Base-by-base conservation (phyloP, 2,329 filamentous ascomycete species). In the Epichloe scottii region DNA sequence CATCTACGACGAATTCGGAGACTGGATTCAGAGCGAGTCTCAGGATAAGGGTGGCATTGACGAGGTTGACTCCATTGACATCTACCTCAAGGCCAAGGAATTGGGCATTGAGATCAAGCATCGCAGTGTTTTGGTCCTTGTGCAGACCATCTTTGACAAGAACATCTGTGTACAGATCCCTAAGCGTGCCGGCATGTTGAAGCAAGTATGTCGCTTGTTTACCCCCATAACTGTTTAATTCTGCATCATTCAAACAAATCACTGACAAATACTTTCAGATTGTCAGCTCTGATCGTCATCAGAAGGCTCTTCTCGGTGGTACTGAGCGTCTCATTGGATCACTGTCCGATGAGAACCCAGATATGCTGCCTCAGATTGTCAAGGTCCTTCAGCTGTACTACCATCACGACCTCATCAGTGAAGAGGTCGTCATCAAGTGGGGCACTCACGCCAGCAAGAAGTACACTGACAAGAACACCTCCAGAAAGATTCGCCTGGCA, bases 11-110 rank as follows among this genome's bases (percentile, higher is more conserved):
- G 81, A 88, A 60, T 82, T 98, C 57, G 93, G 90, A 65, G 87
- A 85, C 71, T 98, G 93, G 93, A 87, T 98, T 62, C 78, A 87
- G 63, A 76, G 75, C 53, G 77, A 90, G 64, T 82, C 84, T 52
- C 76, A 81, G 53, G 78, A 81, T 57, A 83, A 85, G 70, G 87
- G 85, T 55, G 76, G 82, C 60, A 76, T 95, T 60, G 77, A 82
- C 71, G 83, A 89, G 53, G 79, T 98, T 57, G 84, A 89, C 64
- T 90, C 94, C 63, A 78, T 97, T 58, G 85, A 90, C 39, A 88
- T 98, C 66, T 97, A 95, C 71, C 74, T 94, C 71, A 97, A 98
- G 78, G 91, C 91, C 57, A 93, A 95, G 74, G 93, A 97, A 62
- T 77, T 97, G 51, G 90, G 90, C 60, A 93, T 98, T 57, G 91